Percentiles rank a stretch among this genome's conserved stretches.
phyloP scores from a whole-genome alignment of 148 eudicot genomes.

The Mesembryanthemum crystallinum region DNA sequence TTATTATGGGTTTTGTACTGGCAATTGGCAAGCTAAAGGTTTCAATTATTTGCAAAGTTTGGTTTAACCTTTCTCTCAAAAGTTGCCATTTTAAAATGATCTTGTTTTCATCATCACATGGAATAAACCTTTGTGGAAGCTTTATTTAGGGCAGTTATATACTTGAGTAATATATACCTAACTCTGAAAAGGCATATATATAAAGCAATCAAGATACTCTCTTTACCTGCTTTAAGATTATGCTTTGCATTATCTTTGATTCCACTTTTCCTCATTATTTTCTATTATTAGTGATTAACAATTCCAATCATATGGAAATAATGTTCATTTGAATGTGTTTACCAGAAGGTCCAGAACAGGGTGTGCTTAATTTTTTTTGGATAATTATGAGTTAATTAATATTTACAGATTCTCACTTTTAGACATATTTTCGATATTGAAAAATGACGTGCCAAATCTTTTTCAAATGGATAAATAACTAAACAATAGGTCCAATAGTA shows the following conservation, averaged over 20 bases:
- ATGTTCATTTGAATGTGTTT: too few species aligned
- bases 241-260: slow-evolving; percentile 9
- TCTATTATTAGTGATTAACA: not conserved
- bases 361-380: too few species aligned
- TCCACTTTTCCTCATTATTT: slow-evolving; percentile 19
- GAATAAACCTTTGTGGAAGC: not conserved
- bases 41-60: slow-evolving; percentile 16
- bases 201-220: slow-evolving; percentile 1
- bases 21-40: not conserved
- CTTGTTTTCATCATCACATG: slow-evolving; percentile 19
- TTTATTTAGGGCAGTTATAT: not conserved
- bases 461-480: too few species aligned
- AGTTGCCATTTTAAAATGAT: slow-evolving; percentile 10
- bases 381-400: too few species aligned
- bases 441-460: too few species aligned
- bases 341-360: too few species aligned
- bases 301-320: slow-evolving; percentile 17
- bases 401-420: too few species aligned
- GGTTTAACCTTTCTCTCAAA: slow-evolving; percentile 1
- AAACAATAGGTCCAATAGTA: too few species aligned
- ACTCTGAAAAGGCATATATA: not conserved
- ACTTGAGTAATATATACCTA: not conserved
- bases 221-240: slow-evolving; percentile 3
- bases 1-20: slow-evolving; percentile 14
- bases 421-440: too few species aligned